These are phyloP conservation scores for Penicillium crustosum DNA, from an alignment of 2,329 filamentous ascomycete species.

Conservation along the genomic window DNA sequence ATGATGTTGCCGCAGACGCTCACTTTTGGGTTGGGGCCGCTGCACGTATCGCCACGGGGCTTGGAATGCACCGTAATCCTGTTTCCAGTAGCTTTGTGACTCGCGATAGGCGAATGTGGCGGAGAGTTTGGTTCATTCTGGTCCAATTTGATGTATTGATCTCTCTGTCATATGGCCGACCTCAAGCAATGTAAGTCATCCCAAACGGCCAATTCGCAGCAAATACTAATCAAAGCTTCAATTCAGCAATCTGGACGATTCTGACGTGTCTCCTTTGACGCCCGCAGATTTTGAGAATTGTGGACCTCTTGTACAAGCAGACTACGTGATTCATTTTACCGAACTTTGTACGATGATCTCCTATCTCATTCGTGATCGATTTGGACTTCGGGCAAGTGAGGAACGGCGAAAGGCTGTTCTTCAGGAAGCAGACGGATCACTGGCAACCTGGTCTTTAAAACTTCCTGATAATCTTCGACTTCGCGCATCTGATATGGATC, in stretches of 20 bases:
- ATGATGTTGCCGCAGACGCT: slow-evolving; percentile 56
- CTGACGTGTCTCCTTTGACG: slow-evolving; percentile 49
- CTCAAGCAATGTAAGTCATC: slow-evolving; percentile 49
- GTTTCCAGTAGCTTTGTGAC: slow-evolving; percentile 43
- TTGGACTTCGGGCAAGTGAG: slow-evolving; percentile 42
- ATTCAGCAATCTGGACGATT: slow-evolving; percentile 50
- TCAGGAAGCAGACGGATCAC: slow-evolving; percentile 42
- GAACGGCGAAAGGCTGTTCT: slow-evolving; percentile 44
- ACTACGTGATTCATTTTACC: slow-evolving; percentile 51
- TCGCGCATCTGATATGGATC: slow-evolving; percentile 43
- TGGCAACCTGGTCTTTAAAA: slow-evolving; percentile 45
- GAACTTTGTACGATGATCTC: slow-evolving; percentile 54
- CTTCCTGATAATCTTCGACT: slow-evolving; percentile 44
- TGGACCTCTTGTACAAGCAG: slow-evolving; percentile 45
- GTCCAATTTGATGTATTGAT: slow-evolving; percentile 48
- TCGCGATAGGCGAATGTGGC: slow-evolving; percentile 46
- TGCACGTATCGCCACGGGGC: slow-evolving; percentile 52
- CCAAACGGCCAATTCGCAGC: not conserved
- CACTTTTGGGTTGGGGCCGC: slow-evolving; percentile 57
- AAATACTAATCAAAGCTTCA: slow-evolving; percentile 5
- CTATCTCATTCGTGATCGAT: slow-evolving; percentile 44
- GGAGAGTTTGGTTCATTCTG: slow-evolving; percentile 46
- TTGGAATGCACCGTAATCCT: slow-evolving; percentile 55
- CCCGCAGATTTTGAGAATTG: slow-evolving; percentile 50
- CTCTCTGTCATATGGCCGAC: slow-evolving; percentile 51